A percentile compares a stretch with the other conserved stretches of the same genome.
Conservation (phyloP, 1,139 yeast genomes). For the Suhomyces yuchorum region DNA sequence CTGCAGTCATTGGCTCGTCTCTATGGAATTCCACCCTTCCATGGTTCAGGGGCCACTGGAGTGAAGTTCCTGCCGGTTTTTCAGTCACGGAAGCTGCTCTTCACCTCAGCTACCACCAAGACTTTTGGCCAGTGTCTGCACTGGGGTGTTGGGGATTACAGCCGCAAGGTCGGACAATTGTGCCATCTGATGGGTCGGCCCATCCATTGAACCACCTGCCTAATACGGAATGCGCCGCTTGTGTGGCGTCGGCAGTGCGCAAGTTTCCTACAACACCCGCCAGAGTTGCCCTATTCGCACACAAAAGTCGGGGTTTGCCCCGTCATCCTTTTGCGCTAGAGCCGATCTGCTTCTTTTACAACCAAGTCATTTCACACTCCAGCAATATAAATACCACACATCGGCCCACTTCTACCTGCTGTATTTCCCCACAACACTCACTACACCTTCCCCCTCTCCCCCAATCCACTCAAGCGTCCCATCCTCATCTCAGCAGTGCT, state of each 20-base stretch:
- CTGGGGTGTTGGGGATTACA: too few relatives aligned
- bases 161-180: neutral
- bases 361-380: neutral
- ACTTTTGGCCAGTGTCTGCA: too few relatives aligned
- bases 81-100: too few relatives aligned
- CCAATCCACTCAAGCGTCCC: too few relatives aligned
- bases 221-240: neutral
- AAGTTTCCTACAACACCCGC: neutral
- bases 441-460: neutral
- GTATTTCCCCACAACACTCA: neutral
- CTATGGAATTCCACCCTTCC: too few relatives aligned
- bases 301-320: neutral
- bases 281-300: neutral
- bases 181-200: neutral
- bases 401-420: neutral
- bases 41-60: too few relatives aligned
- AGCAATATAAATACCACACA: neutral
- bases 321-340: neutral
- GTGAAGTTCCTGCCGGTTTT: too few relatives aligned
- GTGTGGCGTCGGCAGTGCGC: neutral
- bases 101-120: too few relatives aligned
- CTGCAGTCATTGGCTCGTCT: neutral
- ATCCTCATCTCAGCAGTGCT: too few relatives aligned
- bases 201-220: neutral
- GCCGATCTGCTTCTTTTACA: neutral